Evolutionary conservation across 2,329 filamentous ascomycete genomes (phyloP), one percentile per base, ranked within the genome.

Genomic region (Falciphora oryzae): DNA sequence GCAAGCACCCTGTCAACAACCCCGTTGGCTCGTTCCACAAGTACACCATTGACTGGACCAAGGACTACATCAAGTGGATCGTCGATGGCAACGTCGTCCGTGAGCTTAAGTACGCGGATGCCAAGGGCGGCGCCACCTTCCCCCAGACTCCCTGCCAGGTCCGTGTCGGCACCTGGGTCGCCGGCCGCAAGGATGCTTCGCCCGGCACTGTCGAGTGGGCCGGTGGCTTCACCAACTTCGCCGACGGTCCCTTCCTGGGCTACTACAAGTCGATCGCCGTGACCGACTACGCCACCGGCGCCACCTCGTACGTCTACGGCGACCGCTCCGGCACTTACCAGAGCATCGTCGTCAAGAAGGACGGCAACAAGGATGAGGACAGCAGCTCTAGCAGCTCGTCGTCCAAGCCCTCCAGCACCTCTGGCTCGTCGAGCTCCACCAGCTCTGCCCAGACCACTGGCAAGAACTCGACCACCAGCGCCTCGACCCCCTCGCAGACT

Each of bases 161-260:
- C 14, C 68, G 93, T 69, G 98, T 96, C 76, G 93, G 92, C 28
- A 89, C 91, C 62, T 99, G 95, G 94, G 93, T 99, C 70, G 95
- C 96, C 60, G 95, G 95, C 59, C 97, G 93, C 77, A 97, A 82
- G 68, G 74, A 77, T 65, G 74, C 79, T 53, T 74, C 80, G n/a
- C 66, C 77, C 66, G 87, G 88, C 61, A 89, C 86, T 29, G 81
- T 89, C 65, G 73, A 84, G 64, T 91, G 89, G 89, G 88, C 88
- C 59, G 88, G 88, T 61, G 89, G 89, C 65, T 67, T 72, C 63
- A 75, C 83, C 69, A 75, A 85, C 73, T 85, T 84, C 72, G 70
- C 69, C 68, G 68, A 83, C 69, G 82, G 74, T 66, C 84, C 84
- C 65, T 85, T 83, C 77, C 72, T 75, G 64, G 84, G 78, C 71